A percentile compares a stretch with the other conserved stretches of the same genome.
Conservation (phyloP, 2,329 filamentous ascomycete genomes). For the Colletotrichum navitas region DNA sequence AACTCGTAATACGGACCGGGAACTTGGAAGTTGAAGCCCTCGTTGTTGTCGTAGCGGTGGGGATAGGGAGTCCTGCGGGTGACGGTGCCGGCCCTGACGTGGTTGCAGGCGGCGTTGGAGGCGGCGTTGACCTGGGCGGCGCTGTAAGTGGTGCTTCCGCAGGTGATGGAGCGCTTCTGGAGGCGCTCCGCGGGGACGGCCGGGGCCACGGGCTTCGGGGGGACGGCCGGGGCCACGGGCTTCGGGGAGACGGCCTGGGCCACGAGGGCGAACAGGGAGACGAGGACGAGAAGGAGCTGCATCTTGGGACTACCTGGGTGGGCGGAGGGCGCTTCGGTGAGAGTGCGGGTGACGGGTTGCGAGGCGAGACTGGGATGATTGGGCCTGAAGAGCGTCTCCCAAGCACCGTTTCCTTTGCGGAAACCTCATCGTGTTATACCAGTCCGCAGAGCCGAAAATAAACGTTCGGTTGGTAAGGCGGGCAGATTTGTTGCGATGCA, state of each 20-base stretch:
- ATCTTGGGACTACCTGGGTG: slow-evolving; percentile 13
- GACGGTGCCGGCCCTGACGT: slow-evolving; percentile 56
- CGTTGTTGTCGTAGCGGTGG: slow-evolving; percentile 72
- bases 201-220: slow-evolving; percentile 26
- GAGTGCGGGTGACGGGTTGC: neutral
- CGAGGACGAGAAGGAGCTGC: slow-evolving; percentile 40
- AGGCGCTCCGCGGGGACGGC: slow-evolving; percentile 32
- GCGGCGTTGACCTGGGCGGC: slow-evolving; percentile 63
- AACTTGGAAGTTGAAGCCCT: slow-evolving; percentile 71
- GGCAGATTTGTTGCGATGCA: neutral
- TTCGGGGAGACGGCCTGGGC: slow-evolving; percentile 33
- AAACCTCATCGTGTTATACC: slow-evolving; percentile 20
- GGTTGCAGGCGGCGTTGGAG: slow-evolving; percentile 63
- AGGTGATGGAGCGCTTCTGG: slow-evolving; percentile 58
- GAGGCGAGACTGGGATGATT: slow-evolving; percentile 1
- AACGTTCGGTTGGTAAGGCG: neutral
- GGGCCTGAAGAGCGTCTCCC: neutral
- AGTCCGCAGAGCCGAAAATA: neutral
- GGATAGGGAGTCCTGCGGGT: slow-evolving; percentile 62
- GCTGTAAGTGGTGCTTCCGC: slow-evolving; percentile 67
- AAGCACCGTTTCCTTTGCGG: neutral
- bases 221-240: too few species aligned
- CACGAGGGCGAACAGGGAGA: slow-evolving; percentile 39
- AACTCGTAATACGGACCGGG: slow-evolving; percentile 73
- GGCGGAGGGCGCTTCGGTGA: neutral